Evolutionary conservation across 495 filamentous ascomycete genomes (phyloP), one percentile per base, ranked within the genome.

Genomic region (Talaromyces liani): DNA sequence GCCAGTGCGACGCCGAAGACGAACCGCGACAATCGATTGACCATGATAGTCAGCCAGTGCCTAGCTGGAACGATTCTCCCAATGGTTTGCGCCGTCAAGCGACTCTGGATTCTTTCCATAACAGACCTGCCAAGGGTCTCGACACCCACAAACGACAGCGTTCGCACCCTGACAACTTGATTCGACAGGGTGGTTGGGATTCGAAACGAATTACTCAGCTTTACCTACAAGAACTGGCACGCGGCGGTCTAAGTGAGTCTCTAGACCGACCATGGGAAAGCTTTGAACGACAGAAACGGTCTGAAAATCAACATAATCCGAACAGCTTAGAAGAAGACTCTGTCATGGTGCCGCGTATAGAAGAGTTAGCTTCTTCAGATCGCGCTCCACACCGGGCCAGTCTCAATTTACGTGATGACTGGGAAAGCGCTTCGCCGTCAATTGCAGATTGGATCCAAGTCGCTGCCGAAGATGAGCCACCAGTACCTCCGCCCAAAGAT

Each of bases 371-470:
- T 12, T 31, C 53, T 12, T 64, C 69, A 1, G 71, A 72, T 31
- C 68, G 65, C 25, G 33, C 65, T 16, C 59, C 67, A 5, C 69
- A 79, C 59, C 66, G 73, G 3, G 77, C 82, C 24, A 84, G 80
- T 62, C 66, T 85, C 29, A 70, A 74, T 25, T 68, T 75, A 7
- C 78, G 75, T 20, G 78, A 80, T 64, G 82, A 85, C 63, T 84
- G 79, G 80, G 77, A 77, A 61, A 75, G 81, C 68, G 81, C 81
- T 24, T 85, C 82, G 8, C 82, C 82, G 6, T 85, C 82, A 3
- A 81, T 85, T 41, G 77, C 76, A 62, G 82, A 83, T 65, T 82
- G 81, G 75, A 82, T 82, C 75, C 76, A 81, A 64, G 64, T 81
- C 31, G 78, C 79, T 49, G 78, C 72, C 3, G 72, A 75, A 10